Percentiles rank a stretch among this genome's conserved stretches.
phyloP scores from a whole-genome alignment of 805 yeast species.

The Pichia eremophila region DNA sequence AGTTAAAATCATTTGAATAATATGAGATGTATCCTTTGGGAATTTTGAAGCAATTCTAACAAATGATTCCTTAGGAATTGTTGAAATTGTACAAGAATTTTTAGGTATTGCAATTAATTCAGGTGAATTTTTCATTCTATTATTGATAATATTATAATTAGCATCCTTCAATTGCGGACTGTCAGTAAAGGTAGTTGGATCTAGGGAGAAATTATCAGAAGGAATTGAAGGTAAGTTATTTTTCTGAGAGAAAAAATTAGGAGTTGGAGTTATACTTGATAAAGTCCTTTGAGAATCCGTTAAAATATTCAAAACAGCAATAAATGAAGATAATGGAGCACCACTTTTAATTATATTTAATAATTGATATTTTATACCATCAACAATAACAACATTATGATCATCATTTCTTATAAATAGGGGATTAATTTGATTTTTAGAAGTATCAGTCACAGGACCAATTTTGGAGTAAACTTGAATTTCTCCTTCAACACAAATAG shows the following conservation, averaged over 20 bases:
- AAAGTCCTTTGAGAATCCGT: constrained; percentile 12
- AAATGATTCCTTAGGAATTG: constrained; percentile 82
- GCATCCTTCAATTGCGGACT: constrained; percentile 1
- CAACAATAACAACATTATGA: constrained; percentile 38
- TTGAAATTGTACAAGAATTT: constrained; percentile 73
- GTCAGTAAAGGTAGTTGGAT: constrained; percentile 1
- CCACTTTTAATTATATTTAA: constrained; percentile 78
- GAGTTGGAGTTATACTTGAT: constrained; percentile 10
- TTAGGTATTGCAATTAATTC: constrained; percentile 65
- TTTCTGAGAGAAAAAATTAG: background rate
- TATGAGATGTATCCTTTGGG: constrained; percentile 88
- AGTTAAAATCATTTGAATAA: constrained; percentile 84
- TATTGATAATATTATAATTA: background rate
- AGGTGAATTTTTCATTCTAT: constrained; percentile 9
- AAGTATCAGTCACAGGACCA: constrained; percentile 17
- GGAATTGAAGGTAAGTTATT: constrained; percentile 5
- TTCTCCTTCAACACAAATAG: constrained; percentile 87
- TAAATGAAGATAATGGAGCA: constrained; percentile 74
- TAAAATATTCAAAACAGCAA: constrained; percentile 70
- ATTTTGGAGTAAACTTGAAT: constrained; percentile 67
- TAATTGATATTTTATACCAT: constrained; percentile 58
- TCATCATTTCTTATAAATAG: constrained; percentile 23
- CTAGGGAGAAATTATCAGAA: constrained; percentile 7
- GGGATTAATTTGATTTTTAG: constrained; percentile 8
- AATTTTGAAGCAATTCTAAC: constrained; percentile 58